Evolutionary conservation across 345 rosid species (phyloP).

Genomic region (Hibiscus tridactylites): DNA sequence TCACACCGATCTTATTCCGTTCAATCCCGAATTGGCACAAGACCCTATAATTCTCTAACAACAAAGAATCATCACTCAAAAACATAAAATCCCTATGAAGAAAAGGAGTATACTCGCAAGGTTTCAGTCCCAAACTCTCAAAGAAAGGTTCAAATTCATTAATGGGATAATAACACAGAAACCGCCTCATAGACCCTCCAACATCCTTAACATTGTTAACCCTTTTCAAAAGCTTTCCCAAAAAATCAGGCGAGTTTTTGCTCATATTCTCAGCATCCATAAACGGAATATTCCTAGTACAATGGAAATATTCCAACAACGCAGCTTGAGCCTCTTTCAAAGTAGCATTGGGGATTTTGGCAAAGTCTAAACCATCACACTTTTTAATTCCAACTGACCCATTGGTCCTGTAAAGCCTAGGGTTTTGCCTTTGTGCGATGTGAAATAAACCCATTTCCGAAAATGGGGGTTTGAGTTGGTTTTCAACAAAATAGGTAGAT

Average conservation of each 20-base stretch:
- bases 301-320: conserved; percentile 57
- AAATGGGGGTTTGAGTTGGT: conserved; percentile 18
- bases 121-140: conserved; percentile 69
- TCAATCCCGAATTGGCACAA: conserved; percentile 57
- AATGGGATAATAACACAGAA: conserved; percentile 60
- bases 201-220: conserved; percentile 24
- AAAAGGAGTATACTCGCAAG: conserved; percentile 29
- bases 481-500: conserved; percentile 9
- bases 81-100: conserved; percentile 46
- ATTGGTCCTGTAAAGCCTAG: conserved; percentile 35
- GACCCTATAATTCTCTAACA: conserved; percentile 60
- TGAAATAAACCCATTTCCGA: conserved; percentile 15
- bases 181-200: conserved; percentile 30
- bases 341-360: conserved; percentile 20
- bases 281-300: conserved; percentile 49
- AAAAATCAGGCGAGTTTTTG: conserved; percentile 51
- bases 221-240: conserved; percentile 31
- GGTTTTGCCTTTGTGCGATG: conserved; percentile 27
- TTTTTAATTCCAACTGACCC: neutral
- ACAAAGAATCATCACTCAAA: conserved; percentile 51
- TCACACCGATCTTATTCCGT: conserved; percentile 47
- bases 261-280: conserved; percentile 63
- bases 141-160: conserved; percentile 88
- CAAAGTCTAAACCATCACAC: conserved; percentile 10
- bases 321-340: conserved; percentile 55